A percentile compares a stretch with the other conserved stretches of the same genome.
These are phyloP conservation scores for Phaffia australis DNA, from an alignment of 768 basidiomycete genomes.

Conservation along the genomic window DNA sequence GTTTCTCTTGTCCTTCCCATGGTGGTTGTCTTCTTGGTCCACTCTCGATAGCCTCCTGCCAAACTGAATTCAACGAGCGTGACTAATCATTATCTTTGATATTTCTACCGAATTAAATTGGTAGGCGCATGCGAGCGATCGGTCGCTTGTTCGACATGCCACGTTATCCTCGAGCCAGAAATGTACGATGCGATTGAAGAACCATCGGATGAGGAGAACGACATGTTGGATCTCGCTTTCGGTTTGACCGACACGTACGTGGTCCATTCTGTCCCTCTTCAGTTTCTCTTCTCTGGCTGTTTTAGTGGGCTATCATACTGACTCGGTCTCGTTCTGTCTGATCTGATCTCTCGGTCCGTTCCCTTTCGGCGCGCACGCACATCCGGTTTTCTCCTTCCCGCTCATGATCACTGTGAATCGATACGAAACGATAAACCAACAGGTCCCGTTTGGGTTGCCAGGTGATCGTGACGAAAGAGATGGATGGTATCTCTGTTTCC, in stretches of 20 bases:
- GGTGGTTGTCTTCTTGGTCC: neutral
- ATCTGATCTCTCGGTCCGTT: neutral
- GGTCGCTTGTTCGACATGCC: slow-evolving; percentile 94
- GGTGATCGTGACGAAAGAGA: slow-evolving; percentile 57
- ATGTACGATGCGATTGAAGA: slow-evolving; percentile 79
- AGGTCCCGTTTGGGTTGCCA: slow-evolving; percentile 48
- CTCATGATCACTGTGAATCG: no score
- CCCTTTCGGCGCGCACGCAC: neutral
- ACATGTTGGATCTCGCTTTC: slow-evolving; percentile 82
- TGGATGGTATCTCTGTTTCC: slow-evolving; percentile 75
- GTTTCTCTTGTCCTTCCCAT: neutral
- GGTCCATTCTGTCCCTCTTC: slow-evolving; percentile 33
- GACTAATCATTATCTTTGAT: neutral
- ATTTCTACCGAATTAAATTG: neutral
- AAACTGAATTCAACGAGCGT: neutral
- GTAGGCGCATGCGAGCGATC: slow-evolving; percentile 93
- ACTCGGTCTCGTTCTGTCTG: no score
- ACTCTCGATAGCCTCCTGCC: neutral
- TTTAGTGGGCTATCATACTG: no score
- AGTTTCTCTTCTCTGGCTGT: neutral
- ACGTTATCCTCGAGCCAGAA: slow-evolving; percentile 72
- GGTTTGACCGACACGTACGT: slow-evolving; percentile 84
- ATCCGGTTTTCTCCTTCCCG: neutral
- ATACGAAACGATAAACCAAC: neutral
- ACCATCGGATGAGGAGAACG: slow-evolving; percentile 95